Percentiles rank a stretch among this genome's conserved stretches.
phyloP scores from a whole-genome alignment of 2,329 filamentous ascomycete genomes.

The Hypoxylon sp. region DNA sequence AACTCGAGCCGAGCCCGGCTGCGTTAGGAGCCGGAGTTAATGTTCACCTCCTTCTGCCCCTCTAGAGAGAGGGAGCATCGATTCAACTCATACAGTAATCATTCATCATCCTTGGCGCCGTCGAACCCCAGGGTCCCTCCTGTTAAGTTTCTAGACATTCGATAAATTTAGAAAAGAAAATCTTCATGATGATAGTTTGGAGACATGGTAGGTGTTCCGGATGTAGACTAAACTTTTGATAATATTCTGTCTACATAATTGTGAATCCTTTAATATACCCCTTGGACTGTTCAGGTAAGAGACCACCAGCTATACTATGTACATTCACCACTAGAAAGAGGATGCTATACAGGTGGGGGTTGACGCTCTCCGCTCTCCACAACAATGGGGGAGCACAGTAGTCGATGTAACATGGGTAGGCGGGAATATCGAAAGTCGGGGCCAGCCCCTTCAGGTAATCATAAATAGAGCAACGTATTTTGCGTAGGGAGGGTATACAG shows the following conservation, averaged over 20 bases:
- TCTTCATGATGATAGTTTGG: constrained; percentile 26
- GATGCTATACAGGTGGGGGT: constrained; percentile 38
- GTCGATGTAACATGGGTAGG: constrained; percentile 36
- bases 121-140: constrained; percentile 27
- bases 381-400: constrained; percentile 33
- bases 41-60: constrained; percentile 26
- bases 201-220: constrained; percentile 29
- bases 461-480: constrained; percentile 35
- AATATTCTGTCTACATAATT: constrained; percentile 7
- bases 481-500: constrained; percentile 42
- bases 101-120: constrained; percentile 34
- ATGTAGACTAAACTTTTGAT: constrained; percentile 11
- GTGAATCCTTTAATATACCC: constrained; percentile 27
- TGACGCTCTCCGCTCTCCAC: constrained; percentile 35
- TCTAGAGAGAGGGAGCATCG: constrained; percentile 30
- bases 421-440: constrained; percentile 42
- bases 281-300: constrained; percentile 23
- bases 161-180: constrained; percentile 42
- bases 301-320: constrained; percentile 4
- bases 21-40: constrained; percentile 39
- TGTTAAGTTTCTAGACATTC: constrained; percentile 29
- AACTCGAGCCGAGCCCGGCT: constrained; percentile 36
- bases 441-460: constrained; percentile 40
- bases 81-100: constrained; percentile 46
- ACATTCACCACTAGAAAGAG: constrained; percentile 13